Conservation (phyloP, 805 yeast species). For the Wickerhamiella alocasiicola region DNA sequence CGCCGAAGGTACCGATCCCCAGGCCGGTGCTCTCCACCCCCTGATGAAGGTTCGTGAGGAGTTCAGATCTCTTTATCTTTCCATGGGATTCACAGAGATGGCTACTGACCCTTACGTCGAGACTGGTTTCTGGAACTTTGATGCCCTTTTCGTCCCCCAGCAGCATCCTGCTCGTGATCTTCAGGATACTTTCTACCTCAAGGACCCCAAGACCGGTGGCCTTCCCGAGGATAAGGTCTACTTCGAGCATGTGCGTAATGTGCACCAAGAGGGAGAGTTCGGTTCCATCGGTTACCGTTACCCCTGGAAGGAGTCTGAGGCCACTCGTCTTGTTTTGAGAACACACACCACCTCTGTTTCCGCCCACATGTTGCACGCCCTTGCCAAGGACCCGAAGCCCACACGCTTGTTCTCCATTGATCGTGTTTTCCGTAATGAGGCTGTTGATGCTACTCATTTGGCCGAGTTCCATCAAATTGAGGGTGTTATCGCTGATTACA, state of each 20-base stretch:
- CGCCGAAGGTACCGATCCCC: constrained; percentile 81
- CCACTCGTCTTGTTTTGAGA: constrained; percentile 82
- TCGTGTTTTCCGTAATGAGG: constrained; percentile 98
- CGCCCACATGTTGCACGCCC: constrained; percentile 69
- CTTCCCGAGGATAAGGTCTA: constrained; percentile 71
- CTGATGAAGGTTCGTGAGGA: constrained; percentile 94
- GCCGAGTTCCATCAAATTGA: constrained; percentile 99
- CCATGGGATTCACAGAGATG: constrained; percentile 98
- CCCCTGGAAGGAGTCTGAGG: constrained; percentile 90
- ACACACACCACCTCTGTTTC: constrained; percentile 97
- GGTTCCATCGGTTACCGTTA: constrained; percentile 98
- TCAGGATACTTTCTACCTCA: constrained; percentile 95
- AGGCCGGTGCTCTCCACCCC: constrained; percentile 92
- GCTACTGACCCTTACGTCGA: constrained; percentile 98
- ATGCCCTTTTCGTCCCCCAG: constrained; percentile 92
- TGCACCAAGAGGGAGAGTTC: constrained; percentile 79
- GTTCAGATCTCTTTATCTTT: constrained; percentile 92
- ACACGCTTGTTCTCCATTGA: constrained; percentile 89
- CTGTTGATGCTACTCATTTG: constrained; percentile 97
- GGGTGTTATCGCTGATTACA: constrained; percentile 96
- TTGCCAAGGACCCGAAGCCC: constrained; percentile 80
- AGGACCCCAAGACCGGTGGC: constrained; percentile 76
- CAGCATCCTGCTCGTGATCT: constrained; percentile 99
- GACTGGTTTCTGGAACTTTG: constrained; percentile 98
- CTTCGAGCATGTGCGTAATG: constrained; percentile 65